Percentiles rank a stretch among this genome's conserved stretches.
Evolutionary conservation across 2,329 filamentous ascomycete genomes (phyloP).

Genomic region (Magnaporthales sp.): DNA sequence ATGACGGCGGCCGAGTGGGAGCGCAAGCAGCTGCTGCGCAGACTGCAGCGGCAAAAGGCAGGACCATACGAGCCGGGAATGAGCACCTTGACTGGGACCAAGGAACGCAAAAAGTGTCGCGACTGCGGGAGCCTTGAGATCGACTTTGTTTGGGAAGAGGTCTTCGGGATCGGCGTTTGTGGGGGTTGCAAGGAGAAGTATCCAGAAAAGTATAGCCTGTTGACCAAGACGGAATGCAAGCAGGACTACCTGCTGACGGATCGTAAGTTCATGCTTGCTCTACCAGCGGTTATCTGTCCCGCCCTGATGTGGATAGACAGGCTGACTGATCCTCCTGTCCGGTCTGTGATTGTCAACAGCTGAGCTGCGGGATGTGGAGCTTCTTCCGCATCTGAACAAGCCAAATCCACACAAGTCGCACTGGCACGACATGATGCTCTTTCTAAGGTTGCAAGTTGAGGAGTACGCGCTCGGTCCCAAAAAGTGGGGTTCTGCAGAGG

Average conservation of each 20-base stretch:
- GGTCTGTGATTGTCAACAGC: conserved; percentile 34
- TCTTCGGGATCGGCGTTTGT: conserved; percentile 70
- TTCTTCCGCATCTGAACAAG: conserved; percentile 78
- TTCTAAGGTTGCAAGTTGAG: conserved; percentile 86
- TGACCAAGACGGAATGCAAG: conserved; percentile 94
- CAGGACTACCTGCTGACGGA: conserved; percentile 95
- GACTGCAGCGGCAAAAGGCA: conserved; percentile 61
- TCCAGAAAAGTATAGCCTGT: conserved; percentile 86
- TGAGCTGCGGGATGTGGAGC: conserved; percentile 79
- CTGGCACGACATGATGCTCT: conserved; percentile 99
- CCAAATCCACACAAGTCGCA: conserved; percentile 94
- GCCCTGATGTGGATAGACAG: neutral
- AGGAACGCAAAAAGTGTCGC: conserved; percentile 63
- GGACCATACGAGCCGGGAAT: conserved; percentile 86
- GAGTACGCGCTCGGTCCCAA: conserved; percentile 72
- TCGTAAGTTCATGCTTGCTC: conserved; percentile 41
- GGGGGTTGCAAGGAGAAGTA: conserved; percentile 76
- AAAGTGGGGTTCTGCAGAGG: conserved; percentile 87
- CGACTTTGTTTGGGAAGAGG: conserved; percentile 90
- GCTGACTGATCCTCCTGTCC: neutral
- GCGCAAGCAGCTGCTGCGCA: conserved; percentile 63
- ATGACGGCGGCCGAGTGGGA: conserved; percentile 95
- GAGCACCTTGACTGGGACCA: conserved; percentile 56
- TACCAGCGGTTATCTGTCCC: neutral
- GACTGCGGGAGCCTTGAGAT: conserved; percentile 83